Conservation (phyloP, 2,329 filamentous ascomycete genomes). For the Penicillium sumatraense region DNA sequence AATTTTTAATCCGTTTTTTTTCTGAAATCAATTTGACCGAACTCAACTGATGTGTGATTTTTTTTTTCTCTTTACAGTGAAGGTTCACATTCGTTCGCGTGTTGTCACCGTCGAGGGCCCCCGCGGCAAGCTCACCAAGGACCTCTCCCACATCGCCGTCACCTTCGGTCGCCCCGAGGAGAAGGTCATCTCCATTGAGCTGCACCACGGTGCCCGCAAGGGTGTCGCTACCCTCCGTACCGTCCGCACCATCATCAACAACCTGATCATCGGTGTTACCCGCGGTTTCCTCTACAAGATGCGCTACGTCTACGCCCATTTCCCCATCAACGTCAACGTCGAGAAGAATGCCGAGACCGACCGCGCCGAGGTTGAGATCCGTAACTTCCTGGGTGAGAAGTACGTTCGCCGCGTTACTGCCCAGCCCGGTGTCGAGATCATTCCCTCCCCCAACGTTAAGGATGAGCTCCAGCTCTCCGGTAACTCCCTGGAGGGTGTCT, state of each 20-base stretch:
- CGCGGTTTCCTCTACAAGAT: constrained; percentile 99
- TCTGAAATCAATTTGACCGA: background rate
- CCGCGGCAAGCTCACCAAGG: constrained; percentile 95
- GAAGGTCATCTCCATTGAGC: constrained; percentile 90
- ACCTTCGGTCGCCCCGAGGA: constrained; percentile 89
- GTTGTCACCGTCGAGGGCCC: constrained; percentile 96
- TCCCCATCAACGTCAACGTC: constrained; percentile 99
- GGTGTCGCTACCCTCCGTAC: constrained; percentile 97
- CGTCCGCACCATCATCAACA: constrained; percentile 97
- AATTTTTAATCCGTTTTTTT: background rate
- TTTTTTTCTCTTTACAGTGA: constrained; percentile 68
- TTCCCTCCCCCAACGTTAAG: constrained; percentile 91
- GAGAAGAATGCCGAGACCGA: constrained; percentile 94
- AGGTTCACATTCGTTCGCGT: constrained; percentile 95
- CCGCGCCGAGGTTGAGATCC: constrained; percentile 91
- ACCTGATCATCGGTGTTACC: constrained; percentile 97
- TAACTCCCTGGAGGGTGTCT: constrained; percentile 97
- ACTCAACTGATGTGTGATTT: constrained; percentile 33
- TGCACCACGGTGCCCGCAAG: constrained; percentile 98
- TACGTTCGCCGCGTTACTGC: constrained; percentile 91
- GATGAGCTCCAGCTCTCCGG: constrained; percentile 92
- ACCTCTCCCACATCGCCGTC: constrained; percentile 94
- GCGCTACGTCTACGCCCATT: constrained; percentile 99
- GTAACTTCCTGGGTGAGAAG: constrained; percentile 99
- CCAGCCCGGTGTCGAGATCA: constrained; percentile 87